These are phyloP conservation scores for Henningerozyma blattae DNA, from an alignment of 805 yeast species.

Conservation along the genomic window DNA sequence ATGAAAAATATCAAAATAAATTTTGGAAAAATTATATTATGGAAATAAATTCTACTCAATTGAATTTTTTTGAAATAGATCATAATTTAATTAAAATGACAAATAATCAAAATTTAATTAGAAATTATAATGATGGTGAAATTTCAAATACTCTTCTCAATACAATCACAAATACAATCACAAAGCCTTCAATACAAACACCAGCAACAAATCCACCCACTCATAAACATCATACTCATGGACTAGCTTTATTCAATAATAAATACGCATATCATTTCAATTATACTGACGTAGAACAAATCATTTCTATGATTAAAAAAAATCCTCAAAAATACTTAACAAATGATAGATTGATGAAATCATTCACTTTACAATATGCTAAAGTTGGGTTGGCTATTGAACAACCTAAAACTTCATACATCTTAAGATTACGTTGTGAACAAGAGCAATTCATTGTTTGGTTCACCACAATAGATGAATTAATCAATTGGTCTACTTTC, in stretches of 20 bases:
- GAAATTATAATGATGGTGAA: constrained; percentile 9
- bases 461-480: constrained; percentile 46
- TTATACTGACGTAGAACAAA: constrained; percentile 17
- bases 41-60: constrained; percentile 78
- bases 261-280: constrained; percentile 13
- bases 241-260: neutral
- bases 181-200: neutral
- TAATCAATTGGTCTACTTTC: constrained; percentile 70
- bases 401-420: constrained; percentile 48
- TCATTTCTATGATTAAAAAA: constrained; percentile 9
- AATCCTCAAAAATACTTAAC: constrained; percentile 19
- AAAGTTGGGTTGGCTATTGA: constrained; percentile 78
- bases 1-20: constrained; percentile 51
- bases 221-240: neutral
- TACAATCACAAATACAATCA: neutral
- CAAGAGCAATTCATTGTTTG: constrained; percentile 67
- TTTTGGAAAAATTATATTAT: constrained; percentile 60
- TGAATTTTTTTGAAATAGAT: constrained; percentile 49
- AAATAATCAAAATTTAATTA: no score
- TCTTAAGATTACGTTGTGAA: constrained; percentile 66
- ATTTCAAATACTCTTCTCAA: neutral
- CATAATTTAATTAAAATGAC: constrained; percentile 18
- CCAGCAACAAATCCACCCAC: neutral
- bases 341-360: constrained; percentile 33
- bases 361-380: constrained; percentile 77